A percentile compares a stretch with the other conserved stretches of the same genome.
phyloP scores from a whole-genome alignment of 345 rosid genomes.

The Acer yangbiense region DNA sequence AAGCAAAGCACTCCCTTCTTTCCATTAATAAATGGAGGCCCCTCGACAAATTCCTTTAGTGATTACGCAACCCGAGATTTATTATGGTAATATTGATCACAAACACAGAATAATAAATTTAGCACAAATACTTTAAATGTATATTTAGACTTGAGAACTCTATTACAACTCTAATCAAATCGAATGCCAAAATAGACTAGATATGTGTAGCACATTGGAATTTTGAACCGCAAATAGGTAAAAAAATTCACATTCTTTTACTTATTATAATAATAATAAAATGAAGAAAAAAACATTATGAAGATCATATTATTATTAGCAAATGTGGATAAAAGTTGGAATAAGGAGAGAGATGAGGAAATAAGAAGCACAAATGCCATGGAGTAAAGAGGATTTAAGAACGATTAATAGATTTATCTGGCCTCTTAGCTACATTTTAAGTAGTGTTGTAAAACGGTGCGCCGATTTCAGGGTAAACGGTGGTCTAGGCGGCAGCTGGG shows the following conservation, averaged over 20 bases:
- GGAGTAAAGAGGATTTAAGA: not conserved
- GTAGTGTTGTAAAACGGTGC: too few relatives aligned
- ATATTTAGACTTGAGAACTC: not conserved
- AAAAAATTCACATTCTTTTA: not conserved
- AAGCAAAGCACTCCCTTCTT: not conserved
- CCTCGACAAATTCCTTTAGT: not conserved
- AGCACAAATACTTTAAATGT: not conserved
- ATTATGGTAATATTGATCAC: not conserved
- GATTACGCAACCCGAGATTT: not conserved
- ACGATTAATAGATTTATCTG: not conserved
- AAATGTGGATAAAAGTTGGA: not conserved
- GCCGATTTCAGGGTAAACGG: too few relatives aligned
- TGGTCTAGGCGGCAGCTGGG: too few relatives aligned
- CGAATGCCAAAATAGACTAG: slow-evolving; percentile 1
- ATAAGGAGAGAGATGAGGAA: not conserved
- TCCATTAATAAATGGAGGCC: not conserved
- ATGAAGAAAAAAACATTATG: too few relatives aligned
- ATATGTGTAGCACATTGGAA: not conserved
- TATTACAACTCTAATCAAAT: not conserved
- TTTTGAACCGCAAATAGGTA: not conserved
- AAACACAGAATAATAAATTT: not conserved
- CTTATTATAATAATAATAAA: too few relatives aligned
- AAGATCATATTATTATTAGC: not conserved
- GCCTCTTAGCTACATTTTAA: not conserved
- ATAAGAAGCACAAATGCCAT: not conserved